Evolutionary conservation across 139 green algal genomes (phyloP), one percentile per base, ranked within the genome.

Genomic region (Trebouxia sp.): DNA sequence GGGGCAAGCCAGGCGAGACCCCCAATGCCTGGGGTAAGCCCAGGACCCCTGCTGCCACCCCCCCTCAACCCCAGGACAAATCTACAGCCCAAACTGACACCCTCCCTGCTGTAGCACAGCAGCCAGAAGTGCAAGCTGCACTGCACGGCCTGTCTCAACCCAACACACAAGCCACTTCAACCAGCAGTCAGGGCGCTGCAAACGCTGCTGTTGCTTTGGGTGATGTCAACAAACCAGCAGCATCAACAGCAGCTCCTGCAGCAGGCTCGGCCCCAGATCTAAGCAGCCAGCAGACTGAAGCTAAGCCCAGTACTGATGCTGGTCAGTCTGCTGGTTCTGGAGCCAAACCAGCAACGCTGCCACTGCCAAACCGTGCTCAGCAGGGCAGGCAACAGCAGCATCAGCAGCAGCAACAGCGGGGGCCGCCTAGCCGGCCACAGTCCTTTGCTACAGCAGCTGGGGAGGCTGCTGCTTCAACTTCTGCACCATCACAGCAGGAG

Each of bases 1-100:
- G 62, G 62, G 62, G 62, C 32, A 72, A 72, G 20, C 32, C 62
- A 28, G 32, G 12, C 26, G 62, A 72, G 14, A 45, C 11, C 7
- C 62, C 62, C 32, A 72, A 45, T 42, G 62, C 62, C n/a, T 72
- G 62, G 62, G 62, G 32, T 37, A 72, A 72, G 32, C 62, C 32
- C 17, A 35, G 43, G 62, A 53, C 4, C 47, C 47, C 15, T 26
- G 1, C 47, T 26, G 4, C 47, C 47, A 14, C 47, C 47, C 15
- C 47, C 4, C 20, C 47, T 53, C 47, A 53, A 5, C 14, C 47
- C 4, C 62, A 72, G 12, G 32, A 32, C 28, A 32, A 72, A 43
- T 15, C 37, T 35, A 10, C 32, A 6, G 3, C 32, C 14, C 32
- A 72, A 35, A 45, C 32, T 72, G n/a, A n/a, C n/a, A n/a, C n/a